Evolutionary conservation across 441 rosid species (phyloP).

Genomic region (Aquilaria agallochum): DNA sequence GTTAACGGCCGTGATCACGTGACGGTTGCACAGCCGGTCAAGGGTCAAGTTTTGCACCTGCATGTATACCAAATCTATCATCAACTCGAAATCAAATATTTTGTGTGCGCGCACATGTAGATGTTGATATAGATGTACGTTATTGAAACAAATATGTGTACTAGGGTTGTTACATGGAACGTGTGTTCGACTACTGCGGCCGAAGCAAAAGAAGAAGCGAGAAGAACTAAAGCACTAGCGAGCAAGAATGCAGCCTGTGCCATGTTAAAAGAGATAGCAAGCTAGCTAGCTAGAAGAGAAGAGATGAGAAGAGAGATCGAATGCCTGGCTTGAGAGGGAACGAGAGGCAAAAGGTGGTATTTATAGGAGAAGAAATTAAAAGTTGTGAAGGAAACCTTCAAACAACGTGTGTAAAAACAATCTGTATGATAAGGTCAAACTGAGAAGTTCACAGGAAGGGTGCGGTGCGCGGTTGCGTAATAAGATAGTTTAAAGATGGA

Average conservation of each 20-base stretch:
- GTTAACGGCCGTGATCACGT: constrained; percentile 63
- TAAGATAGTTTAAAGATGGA: background rate
- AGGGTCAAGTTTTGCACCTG: constrained; percentile 70
- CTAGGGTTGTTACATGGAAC: constrained; percentile 40
- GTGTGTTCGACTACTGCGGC: constrained; percentile 66
- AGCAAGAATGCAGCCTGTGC: constrained; percentile 26
- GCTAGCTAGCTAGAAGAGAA: too few relatives aligned
- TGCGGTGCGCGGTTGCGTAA: constrained; percentile 14
- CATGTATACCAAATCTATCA: background rate
- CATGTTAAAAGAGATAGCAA: constrained; percentile 19
- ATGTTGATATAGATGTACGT: background rate
- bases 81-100: too few relatives aligned
- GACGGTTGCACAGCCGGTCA: constrained; percentile 47
- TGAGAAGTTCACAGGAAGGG: too few relatives aligned
- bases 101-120: too few relatives aligned
- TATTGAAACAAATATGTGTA: background rate
- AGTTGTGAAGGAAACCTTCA: background rate
- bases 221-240: constrained; percentile 29
- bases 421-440: too few relatives aligned
- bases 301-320: background rate
- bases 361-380: background rate
- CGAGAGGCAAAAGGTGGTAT: background rate
- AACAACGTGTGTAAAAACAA: too few relatives aligned
- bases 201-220: constrained; percentile 45
- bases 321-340: background rate